A percentile compares a stretch with the other conserved stretches of the same genome.
These are phyloP conservation scores for Chaetomium cochliodes DNA, from an alignment of 495 filamentous ascomycete species.

Conservation along the genomic window DNA sequence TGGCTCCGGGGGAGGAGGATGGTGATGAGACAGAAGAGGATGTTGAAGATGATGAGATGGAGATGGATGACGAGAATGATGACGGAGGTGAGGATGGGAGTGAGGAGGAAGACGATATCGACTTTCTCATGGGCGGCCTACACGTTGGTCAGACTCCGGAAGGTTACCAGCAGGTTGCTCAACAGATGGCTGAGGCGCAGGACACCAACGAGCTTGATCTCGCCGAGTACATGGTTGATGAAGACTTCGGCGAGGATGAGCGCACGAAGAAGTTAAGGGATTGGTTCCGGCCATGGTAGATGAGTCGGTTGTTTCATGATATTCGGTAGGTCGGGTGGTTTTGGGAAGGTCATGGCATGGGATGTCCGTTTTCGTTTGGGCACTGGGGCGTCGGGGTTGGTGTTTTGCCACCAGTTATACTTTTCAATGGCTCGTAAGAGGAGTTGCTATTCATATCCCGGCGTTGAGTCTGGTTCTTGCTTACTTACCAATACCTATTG, in stretches of 20 bases:
- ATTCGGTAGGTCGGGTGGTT: not conserved
- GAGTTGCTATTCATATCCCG: not conserved
- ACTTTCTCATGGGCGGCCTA: conserved; percentile 1
- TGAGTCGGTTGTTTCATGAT: not conserved
- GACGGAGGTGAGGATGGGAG: not conserved
- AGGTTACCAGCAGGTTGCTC: not conserved
- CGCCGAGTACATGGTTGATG: conserved; percentile 6
- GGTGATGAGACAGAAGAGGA: conserved; percentile 2
- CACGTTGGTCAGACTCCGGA: not conserved
- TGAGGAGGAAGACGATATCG: not conserved
- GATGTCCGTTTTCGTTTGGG: not conserved
- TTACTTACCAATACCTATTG: no score
- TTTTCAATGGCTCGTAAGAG: not conserved
- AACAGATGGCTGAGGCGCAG: not conserved
- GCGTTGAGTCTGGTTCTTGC: no score
- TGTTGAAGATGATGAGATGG: not conserved
- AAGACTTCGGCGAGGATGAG: conserved; percentile 20
- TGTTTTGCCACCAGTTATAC: not conserved
- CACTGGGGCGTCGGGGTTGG: not conserved
- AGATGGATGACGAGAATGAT: not conserved
- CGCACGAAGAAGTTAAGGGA: conserved; percentile 18
- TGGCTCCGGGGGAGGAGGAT: not conserved
- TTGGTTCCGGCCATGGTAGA: conserved; percentile 34
- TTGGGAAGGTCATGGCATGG: not conserved
- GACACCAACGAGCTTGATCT: not conserved